A percentile compares a stretch with the other conserved stretches of the same genome.
Conservation (phyloP, 495 filamentous ascomycete genomes). For the Neurospora sp. region DNA sequence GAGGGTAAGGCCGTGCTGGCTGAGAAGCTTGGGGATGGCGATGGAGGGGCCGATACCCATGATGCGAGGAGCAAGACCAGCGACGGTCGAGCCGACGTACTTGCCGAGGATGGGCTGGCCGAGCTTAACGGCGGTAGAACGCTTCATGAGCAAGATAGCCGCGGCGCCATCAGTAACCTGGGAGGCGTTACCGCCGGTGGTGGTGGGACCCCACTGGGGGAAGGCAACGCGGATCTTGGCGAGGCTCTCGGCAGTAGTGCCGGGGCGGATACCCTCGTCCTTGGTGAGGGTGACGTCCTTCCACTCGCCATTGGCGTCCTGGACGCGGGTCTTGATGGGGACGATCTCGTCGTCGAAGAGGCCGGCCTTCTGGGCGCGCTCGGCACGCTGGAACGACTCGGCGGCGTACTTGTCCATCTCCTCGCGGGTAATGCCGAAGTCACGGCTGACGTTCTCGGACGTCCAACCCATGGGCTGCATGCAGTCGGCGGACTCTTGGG, state of each 20-base stretch:
- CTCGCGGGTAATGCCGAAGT: slow-evolving; percentile 77
- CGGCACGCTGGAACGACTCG: slow-evolving; percentile 77
- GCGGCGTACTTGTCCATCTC: slow-evolving; percentile 76
- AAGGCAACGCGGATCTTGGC: slow-evolving; percentile 87
- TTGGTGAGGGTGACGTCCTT: slow-evolving; percentile 66
- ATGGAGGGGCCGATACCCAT: slow-evolving; percentile 96
- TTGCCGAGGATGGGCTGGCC: slow-evolving; percentile 90
- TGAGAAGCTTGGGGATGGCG: slow-evolving; percentile 88
- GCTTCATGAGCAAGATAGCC: slow-evolving; percentile 86
- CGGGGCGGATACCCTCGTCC: slow-evolving; percentile 83
- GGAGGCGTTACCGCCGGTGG: slow-evolving; percentile 89
- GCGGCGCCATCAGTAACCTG: slow-evolving; percentile 96
- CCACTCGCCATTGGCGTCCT: slow-evolving; percentile 72
- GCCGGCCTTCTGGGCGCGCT: slow-evolving; percentile 83
- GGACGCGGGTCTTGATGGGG: slow-evolving; percentile 70
- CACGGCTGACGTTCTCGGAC: slow-evolving; percentile 86
- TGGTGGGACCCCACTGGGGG: slow-evolving; percentile 75
- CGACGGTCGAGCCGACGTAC: slow-evolving; percentile 84
- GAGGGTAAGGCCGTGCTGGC: slow-evolving; percentile 67
- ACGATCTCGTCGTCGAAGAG: slow-evolving; percentile 93
- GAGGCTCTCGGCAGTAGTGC: slow-evolving; percentile 75
- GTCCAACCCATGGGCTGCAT: slow-evolving; percentile 97
- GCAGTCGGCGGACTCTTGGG: slow-evolving; percentile 73
- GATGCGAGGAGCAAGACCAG: slow-evolving; percentile 80
- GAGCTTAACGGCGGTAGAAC: slow-evolving; percentile 75